Conservation (phyloP, 768 basidiomycete species). For the Termitomyces eurrhizus region DNA sequence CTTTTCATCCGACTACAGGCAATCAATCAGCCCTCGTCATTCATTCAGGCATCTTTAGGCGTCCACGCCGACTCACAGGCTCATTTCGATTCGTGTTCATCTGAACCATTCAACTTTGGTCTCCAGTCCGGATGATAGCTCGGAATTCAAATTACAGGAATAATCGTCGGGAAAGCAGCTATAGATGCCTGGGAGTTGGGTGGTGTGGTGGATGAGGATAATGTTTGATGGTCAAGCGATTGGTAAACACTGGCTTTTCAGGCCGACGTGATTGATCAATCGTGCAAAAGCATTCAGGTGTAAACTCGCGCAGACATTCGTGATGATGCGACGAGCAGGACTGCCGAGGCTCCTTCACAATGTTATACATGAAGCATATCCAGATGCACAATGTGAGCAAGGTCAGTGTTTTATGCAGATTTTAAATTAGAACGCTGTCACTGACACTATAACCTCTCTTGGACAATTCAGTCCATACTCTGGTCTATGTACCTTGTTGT, state of each 20-base stretch:
- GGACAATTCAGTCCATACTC: no score
- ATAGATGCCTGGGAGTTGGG: conserved; percentile 8
- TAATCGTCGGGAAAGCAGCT: conserved; percentile 7
- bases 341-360: no score
- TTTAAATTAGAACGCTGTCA: no score
- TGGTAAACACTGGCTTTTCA: conserved; percentile 7
- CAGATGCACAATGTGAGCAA: no score
- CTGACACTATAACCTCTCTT: no score
- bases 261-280: neutral
- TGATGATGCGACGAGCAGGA: no score
- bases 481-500: no score
- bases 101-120: conserved; percentile 19
- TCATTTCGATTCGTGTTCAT: conserved; percentile 22
- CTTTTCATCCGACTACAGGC: conserved; percentile 22
- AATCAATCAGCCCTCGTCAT: conserved; percentile 10
- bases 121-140: conserved; percentile 1
- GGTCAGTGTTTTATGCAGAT: no score
- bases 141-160: neutral
- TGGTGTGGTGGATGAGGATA: conserved; percentile 11
- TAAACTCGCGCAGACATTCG: no score
- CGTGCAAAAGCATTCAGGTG: no score
- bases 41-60: conserved; percentile 11
- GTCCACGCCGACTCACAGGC: conserved; percentile 20
- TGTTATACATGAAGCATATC: no score
- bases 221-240: conserved; percentile 12